Base-by-base conservation (phyloP, 176 grass and related monocot species). In the Phoenix roebelenii region DNA sequence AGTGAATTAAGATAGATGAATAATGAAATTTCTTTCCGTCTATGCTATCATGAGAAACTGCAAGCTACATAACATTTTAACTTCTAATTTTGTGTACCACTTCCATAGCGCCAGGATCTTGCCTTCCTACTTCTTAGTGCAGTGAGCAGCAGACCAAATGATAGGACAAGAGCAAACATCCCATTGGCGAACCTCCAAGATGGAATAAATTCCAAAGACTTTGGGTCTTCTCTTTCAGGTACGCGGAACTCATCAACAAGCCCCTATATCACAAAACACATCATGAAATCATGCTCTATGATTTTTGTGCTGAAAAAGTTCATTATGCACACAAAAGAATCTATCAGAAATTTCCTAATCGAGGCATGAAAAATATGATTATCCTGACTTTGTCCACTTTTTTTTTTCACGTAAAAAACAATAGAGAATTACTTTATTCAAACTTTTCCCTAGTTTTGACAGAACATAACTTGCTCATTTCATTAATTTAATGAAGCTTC, bases 171-270 rank as follows among this genome's bases (percentile, higher is more conserved):
- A 0, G 94, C 94, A 58, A 93, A 99, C 94, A 99, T 93, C 56
- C 94, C 94, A 4, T 99, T 99, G 54, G 94, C 78, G 14, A 99
- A 99, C 48, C 82, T 80, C 94, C 94, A 99, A 51, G 94, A 93
- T 18, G 82, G 35, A 49, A 74, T 0, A 23, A 89, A 89, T 57
- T 83, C 82, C 3, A 81, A 20, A 55, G 77, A 74, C 49, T 59
- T 99, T 58, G 67, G 60, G 48, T 89, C 76, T 59, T 99, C 85
- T 57, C 94, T 89, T 60, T 86, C 61, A 9, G 94, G 88, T 74
- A 86, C 65, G 20, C 74, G 39, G 56, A 99, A 99, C 56, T 99
- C 94, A 5, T 99, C 85, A 24, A 99, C 58, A 57, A 99, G 81
- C 7, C 94, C 94, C 94, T 97, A 76, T 7, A 15, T 22, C 50